These are phyloP conservation scores for Phytophthora crassamura DNA, from an alignment of 352 stramenopile species.

Conservation along the genomic window DNA sequence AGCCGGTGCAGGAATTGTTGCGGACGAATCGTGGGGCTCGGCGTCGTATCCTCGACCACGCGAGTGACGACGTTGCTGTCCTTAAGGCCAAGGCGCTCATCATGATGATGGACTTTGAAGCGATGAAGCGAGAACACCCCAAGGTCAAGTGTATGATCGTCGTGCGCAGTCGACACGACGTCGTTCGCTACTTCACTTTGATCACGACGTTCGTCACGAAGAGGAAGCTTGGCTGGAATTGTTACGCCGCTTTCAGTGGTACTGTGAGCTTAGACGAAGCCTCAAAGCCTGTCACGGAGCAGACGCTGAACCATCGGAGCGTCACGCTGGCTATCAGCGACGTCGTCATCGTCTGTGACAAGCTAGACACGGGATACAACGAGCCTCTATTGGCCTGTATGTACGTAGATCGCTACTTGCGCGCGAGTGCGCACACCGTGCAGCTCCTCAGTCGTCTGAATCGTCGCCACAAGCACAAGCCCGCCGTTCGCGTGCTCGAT, in stretches of 20 bases:
- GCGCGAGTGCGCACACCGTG: constrained; percentile 69
- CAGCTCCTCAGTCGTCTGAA: constrained; percentile 87
- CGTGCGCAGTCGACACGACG: constrained; percentile 76
- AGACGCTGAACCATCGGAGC: constrained; percentile 66
- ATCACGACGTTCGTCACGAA: constrained; percentile 65
- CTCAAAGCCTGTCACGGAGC: constrained; percentile 53
- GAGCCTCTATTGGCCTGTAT: constrained; percentile 75
- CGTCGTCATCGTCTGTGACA: constrained; percentile 87
- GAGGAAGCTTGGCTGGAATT: constrained; percentile 64
- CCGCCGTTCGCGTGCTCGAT: constrained; percentile 59
- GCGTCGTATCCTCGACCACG: constrained; percentile 63
- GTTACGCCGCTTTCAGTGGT: constrained; percentile 79
- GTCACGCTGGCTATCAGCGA: constrained; percentile 64
- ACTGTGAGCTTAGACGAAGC: constrained; percentile 33
- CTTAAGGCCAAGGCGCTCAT: constrained; percentile 71
- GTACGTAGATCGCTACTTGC: constrained; percentile 86
- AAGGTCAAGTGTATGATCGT: constrained; percentile 80
- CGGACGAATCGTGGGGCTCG: constrained; percentile 29
- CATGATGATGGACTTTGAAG: constrained; percentile 80
- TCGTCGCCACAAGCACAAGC: constrained; percentile 65
- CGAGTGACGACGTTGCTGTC: constrained; percentile 65
- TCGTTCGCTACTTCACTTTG: constrained; percentile 77
- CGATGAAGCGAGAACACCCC: constrained; percentile 20
- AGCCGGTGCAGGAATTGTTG: constrained; percentile 43
- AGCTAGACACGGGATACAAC: constrained; percentile 88